phyloP scores from a whole-genome alignment of 257 asterid genomes.

The Solanum sitiens region DNA sequence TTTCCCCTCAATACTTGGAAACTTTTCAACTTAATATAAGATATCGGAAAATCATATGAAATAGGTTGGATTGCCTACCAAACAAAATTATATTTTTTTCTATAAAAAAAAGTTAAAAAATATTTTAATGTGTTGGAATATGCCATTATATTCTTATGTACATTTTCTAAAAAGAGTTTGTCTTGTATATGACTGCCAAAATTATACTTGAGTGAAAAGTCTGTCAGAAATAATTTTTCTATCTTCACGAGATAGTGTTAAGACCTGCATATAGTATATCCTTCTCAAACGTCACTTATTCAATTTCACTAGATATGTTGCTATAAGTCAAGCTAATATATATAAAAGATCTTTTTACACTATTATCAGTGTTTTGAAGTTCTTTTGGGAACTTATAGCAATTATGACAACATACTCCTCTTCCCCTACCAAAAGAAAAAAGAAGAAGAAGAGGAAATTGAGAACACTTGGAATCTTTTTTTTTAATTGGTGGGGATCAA shows the following conservation, averaged over 20 bases:
- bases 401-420: background rate
- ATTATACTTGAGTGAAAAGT: background rate
- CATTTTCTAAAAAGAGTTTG: background rate
- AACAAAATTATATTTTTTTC: background rate
- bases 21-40: background rate
- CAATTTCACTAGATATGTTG: background rate
- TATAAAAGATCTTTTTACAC: background rate
- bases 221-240: no score
- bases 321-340: background rate
- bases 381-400: background rate
- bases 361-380: no score
- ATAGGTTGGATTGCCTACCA: background rate
- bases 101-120: background rate
- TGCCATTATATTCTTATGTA: background rate
- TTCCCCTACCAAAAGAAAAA: background rate
- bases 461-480: background rate
- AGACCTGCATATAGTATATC: accelerated
- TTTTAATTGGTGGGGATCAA: background rate
- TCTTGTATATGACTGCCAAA: background rate
- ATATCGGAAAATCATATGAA: background rate
- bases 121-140: background rate
- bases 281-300: no score
- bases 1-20: background rate
- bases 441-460: background rate
- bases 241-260: no score